These are phyloP conservation scores for Aspergillus tamarii DNA, from an alignment of 2,329 filamentous ascomycete species.

Conservation along the genomic window DNA sequence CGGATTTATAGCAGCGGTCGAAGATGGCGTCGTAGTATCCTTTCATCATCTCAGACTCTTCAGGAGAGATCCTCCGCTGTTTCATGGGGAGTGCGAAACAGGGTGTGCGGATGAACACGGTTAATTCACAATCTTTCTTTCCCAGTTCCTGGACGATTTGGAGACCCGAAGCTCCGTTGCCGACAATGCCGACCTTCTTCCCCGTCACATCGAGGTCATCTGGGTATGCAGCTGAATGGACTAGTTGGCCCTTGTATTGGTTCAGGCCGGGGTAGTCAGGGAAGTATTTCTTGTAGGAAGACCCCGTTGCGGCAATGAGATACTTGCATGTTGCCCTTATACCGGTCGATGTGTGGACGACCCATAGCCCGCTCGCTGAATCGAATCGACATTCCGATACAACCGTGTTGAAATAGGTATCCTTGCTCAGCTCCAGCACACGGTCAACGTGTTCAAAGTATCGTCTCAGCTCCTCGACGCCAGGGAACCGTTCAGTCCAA, in stretches of 20 bases:
- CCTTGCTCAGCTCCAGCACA: constrained; percentile 47
- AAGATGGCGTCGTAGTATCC: constrained; percentile 55
- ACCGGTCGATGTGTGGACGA: constrained; percentile 45
- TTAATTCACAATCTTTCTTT: constrained; percentile 55
- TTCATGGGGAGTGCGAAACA: constrained; percentile 59
- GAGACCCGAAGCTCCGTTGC: constrained; percentile 58
- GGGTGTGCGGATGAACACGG: constrained; percentile 64
- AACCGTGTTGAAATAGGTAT: constrained; percentile 49
- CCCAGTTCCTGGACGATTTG: constrained; percentile 63
- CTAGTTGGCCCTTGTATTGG: constrained; percentile 54
- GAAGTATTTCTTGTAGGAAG: constrained; percentile 33
- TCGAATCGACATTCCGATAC: constrained; percentile 24
- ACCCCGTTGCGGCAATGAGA: constrained; percentile 43
- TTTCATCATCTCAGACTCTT: constrained; percentile 41
- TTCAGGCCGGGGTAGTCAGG: constrained; percentile 44
- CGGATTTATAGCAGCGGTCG: constrained; percentile 54
- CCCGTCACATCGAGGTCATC: constrained; percentile 48
- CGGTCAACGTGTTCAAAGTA: constrained; percentile 55
- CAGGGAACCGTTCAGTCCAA: constrained; percentile 42
- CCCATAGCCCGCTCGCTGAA: constrained; percentile 44
- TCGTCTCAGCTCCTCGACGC: constrained; percentile 41
- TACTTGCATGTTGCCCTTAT: constrained; percentile 49
- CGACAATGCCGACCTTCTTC: constrained; percentile 57
- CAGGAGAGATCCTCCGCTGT: background rate
- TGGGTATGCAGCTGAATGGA: constrained; percentile 62